phyloP scores from a whole-genome alignment of 257 asterid genomes.

The Solanum pimpinellifolium region DNA sequence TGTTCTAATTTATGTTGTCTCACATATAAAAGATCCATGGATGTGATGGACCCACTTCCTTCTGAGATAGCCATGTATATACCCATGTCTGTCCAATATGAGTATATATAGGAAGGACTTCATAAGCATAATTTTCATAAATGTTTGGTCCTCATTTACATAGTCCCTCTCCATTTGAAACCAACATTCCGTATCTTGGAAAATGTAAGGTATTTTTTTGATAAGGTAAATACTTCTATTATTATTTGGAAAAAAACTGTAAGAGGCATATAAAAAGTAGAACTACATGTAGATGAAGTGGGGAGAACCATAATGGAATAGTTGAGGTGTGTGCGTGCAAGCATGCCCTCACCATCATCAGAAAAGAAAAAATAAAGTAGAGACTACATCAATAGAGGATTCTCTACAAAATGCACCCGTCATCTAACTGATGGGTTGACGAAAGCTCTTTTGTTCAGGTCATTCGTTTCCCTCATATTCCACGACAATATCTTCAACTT shows the following conservation, averaged over 20 bases:
- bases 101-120: background rate
- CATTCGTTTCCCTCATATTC: background rate
- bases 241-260: background rate
- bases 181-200: background rate
- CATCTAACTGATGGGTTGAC: background rate
- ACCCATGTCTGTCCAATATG: background rate
- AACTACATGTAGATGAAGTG: background rate
- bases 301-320: background rate
- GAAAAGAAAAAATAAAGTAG: background rate
- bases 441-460: background rate
- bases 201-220: background rate
- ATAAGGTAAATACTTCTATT: background rate
- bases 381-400: background rate
- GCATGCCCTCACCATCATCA: background rate
- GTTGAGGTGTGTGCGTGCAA: background rate
- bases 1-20: background rate
- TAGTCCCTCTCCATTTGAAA: background rate
- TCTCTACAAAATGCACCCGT: background rate
- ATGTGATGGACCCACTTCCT: background rate
- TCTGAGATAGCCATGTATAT: background rate
- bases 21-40: background rate
- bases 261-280: background rate
- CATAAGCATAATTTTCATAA: background rate
- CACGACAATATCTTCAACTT: background rate
- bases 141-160: background rate